Evolutionary conservation across 306 rosid species (phyloP), one percentile per base, ranked within the genome.

Genomic region (Quercus variabilis): DNA sequence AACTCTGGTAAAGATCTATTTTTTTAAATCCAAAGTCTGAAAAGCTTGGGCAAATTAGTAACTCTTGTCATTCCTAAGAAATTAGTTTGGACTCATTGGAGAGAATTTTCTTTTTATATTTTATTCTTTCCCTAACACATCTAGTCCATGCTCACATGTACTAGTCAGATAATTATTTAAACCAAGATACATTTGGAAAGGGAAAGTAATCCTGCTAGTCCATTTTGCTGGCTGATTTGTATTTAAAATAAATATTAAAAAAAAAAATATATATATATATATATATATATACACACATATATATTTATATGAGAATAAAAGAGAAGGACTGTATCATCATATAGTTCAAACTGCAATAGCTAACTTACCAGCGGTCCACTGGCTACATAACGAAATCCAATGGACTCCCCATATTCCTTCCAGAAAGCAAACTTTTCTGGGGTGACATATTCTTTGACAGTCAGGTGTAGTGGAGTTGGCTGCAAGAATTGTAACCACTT

Each of bases 391-490:
- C 99, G 93, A 63, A 95, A 95, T 79, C 99, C 99, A 43, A 92
- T 91, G 43, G 98, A 92, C 86, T 95, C 99, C 14, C 98, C 98
- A 9, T 91, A 91, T 86, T 91, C 96, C 85, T 91, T 95, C 99
- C 98, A 95, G 79, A 89, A 93, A 59, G 82, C 87, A 80, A 93
- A 95, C 82, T 93, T 95, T 80, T 93, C 97, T 46, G 98, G 98
- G 13, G 92, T 79, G 70, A 95, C 94, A 68, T 86, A 93, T 87
- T 95, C 96, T 84, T 95, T 95, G 72, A 95, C 99, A 18, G 97
- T 93, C 82, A 95, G 87, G 86, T 95, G 99, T 75, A 95, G 78
- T 43, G 98, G 98, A 73, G 99, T 93, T 11, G 98, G 98, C 98
- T 95, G 91, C 93, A 90, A 76, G n/a, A 81, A 76, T 79, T 76